Evolutionary conservation across 768 basidiomycete genomes (phyloP).

Genomic region (Glaciozyma martinii): DNA sequence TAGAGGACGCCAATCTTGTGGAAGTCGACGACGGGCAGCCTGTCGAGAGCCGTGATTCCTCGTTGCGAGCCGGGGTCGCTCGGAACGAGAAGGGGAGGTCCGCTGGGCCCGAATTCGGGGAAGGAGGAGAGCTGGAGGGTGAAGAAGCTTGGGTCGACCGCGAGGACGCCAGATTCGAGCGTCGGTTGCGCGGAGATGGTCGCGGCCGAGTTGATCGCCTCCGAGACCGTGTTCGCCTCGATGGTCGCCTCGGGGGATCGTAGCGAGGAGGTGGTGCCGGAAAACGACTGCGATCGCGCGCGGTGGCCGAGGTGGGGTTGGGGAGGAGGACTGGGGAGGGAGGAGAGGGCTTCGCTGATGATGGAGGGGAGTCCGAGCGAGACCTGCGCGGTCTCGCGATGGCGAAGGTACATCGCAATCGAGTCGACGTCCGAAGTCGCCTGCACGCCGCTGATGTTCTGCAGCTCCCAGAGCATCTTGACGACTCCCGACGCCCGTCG

Average conservation of each 20-base stretch:
- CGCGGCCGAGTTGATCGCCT: slow-evolving; percentile 22
- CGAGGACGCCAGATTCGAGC: slow-evolving; percentile 28
- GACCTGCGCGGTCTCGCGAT: slow-evolving; percentile 18
- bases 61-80: slow-evolving; percentile 51
- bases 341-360: slow-evolving; percentile 15
- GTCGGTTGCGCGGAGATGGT: slow-evolving; percentile 12
- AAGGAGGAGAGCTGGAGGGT: slow-evolving; percentile 76
- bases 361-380: slow-evolving; percentile 4
- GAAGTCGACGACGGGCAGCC: slow-evolving; percentile 88
- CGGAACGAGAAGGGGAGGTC: slow-evolving; percentile 44
- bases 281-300: not conserved
- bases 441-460: slow-evolving; percentile 76
- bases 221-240: slow-evolving; percentile 12
- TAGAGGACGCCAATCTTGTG: slow-evolving; percentile 96
- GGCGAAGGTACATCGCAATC: slow-evolving; percentile 26
- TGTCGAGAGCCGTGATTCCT: slow-evolving; percentile 62
- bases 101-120: slow-evolving; percentile 46
- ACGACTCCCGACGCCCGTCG: slow-evolving; percentile 83
- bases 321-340: not conserved
- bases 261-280: slow-evolving; percentile 3
- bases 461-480: slow-evolving; percentile 69
- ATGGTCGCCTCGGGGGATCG: not conserved
- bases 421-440: slow-evolving; percentile 25
- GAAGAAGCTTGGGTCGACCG: slow-evolving; percentile 41
- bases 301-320: slow-evolving; percentile 9